Evolutionary conservation across 169 alveolate species (phyloP).

Genomic region (Cardiosporidium cionae): DNA sequence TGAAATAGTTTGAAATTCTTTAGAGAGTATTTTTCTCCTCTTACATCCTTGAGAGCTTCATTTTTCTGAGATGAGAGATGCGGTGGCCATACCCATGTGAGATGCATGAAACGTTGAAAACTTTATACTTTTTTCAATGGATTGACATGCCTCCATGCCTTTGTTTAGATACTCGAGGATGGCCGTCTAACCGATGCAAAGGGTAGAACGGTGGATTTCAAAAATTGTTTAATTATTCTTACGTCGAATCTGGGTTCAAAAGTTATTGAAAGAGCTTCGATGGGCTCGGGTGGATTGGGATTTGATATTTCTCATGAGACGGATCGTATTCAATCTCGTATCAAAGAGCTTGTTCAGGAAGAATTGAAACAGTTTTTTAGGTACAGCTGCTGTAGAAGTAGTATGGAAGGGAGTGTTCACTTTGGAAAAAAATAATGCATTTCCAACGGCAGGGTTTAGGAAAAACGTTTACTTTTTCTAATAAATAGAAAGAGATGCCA

Average conservation of each 20-base stretch:
- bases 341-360: not conserved
- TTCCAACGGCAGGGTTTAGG: too few species aligned
- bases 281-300: not conserved
- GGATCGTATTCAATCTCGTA: not conserved
- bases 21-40: not conserved
- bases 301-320: not conserved
- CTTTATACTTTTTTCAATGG: too few species aligned
- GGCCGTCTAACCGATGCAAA: slow-evolving; percentile 75
- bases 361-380: not conserved
- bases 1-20: not conserved
- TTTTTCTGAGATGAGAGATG: not conserved
- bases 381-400: too few species aligned
- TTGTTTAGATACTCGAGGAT: slow-evolving; percentile 56
- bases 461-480: too few species aligned
- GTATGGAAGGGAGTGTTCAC: too few species aligned
- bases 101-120: too few species aligned
- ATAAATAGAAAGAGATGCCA: too few species aligned
- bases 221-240: slow-evolving; percentile 63
- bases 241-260: slow-evolving; percentile 80
- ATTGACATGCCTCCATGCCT: not conserved
- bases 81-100: not conserved
- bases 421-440: too few species aligned
- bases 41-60: not conserved
- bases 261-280: slow-evolving; percentile 14
- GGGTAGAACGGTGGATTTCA: slow-evolving; percentile 76